These are phyloP conservation scores for Pseudomonodictys pantanalensis DNA, from an alignment of 495 filamentous ascomycete genomes.

Conservation along the genomic window DNA sequence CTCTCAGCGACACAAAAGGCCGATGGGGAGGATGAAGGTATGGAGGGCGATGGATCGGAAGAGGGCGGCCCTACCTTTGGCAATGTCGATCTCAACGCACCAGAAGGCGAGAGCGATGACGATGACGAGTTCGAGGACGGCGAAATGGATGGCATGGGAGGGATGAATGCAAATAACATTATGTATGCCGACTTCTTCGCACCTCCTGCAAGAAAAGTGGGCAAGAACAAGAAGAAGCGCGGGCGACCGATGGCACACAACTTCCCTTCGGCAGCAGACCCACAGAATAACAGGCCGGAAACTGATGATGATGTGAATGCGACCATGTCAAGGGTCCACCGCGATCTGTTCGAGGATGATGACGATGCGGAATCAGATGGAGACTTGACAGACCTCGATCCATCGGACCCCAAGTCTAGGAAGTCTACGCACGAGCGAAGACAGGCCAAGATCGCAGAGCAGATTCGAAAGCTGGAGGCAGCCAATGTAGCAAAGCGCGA, in stretches of 20 bases:
- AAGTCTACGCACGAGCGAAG: constrained; percentile 81
- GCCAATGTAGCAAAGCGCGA: constrained; percentile 86
- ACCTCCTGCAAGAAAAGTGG: constrained; percentile 69
- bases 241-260: constrained; percentile 44
- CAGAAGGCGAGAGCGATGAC: constrained; percentile 53
- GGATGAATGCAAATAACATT: constrained; percentile 75
- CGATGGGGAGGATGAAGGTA: constrained; percentile 33
- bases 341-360: constrained; percentile 84
- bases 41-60: constrained; percentile 47
- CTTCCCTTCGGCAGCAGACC: constrained; percentile 32
- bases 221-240: constrained; percentile 47
- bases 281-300: constrained; percentile 30
- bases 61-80: constrained; percentile 76
- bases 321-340: constrained; percentile 85
- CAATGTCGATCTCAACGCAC: constrained; percentile 59
- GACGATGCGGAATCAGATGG: constrained; percentile 44
- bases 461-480: constrained; percentile 86
- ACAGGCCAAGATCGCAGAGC: constrained; percentile 77
- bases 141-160: constrained; percentile 50
- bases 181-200: constrained; percentile 89
- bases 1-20: not conserved
- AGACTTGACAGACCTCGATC: constrained; percentile 37
- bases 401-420: constrained; percentile 51
- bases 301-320: constrained; percentile 61
- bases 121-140: constrained; percentile 53